Base-by-base conservation (phyloP, 495 filamentous ascomycete species). In the Aspergillus panamensis region DNA sequence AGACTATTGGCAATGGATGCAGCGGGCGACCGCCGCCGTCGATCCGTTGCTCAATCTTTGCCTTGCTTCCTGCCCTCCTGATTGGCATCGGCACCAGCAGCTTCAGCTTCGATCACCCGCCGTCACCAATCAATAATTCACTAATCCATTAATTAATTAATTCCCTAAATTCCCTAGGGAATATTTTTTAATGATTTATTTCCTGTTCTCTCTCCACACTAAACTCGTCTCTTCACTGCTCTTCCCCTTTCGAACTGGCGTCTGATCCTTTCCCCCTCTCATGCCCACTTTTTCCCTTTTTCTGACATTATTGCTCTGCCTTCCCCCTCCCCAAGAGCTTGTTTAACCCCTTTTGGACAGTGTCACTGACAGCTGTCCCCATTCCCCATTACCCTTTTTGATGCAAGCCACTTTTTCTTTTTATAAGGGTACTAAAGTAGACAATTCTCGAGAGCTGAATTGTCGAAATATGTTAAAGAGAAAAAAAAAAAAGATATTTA, bases 1-100 rank as follows among this genome's bases (percentile, higher is more conserved):
- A 55, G 61, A 75, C 73, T 75, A 75, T 74, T 74, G 73, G 66
- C 71, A 71, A 71, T 74, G 68, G 71, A 67, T 66, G 69, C 60
- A 59, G 60, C 62, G 61, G 61, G 59, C 68, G 71, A 69, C 68
- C 67, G 55, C 72, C 70, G 67, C 64, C 67, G 72, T 75, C 72
- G 72, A 75, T 73, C 72, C 64, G 65, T 69, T 48, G 57, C 60
- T 63, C 67, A 66, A 66, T 67, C 65, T 52, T 63, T 56, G 60
- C 72, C 66, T 72, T 72, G 62, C 66, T 63, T 71, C 60, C 55
- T 56, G 19, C 31, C 53, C 55, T 59, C 52, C 62, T 67, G 64
- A 71, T 74, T 72, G 71, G 67, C 51, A 69, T 68, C 44, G 51
- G 48, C n/a, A 19, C 7, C 30, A 25, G 25, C 25, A 25, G 25